Base-by-base conservation (phyloP, 768 basidiomycete genomes). In the Collybiopsis luxurians region DNA sequence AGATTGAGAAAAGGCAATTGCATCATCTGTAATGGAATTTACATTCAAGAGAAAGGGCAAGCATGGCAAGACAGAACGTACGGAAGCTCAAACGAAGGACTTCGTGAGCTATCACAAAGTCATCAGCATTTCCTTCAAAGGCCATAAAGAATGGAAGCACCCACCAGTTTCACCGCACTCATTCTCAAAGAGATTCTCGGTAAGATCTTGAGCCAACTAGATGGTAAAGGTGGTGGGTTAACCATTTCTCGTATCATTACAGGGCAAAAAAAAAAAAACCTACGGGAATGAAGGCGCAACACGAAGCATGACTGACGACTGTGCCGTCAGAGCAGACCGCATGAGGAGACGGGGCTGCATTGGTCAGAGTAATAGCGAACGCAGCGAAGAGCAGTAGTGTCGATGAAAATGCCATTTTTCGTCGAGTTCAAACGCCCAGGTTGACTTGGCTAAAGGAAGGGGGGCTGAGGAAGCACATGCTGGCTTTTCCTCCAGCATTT, bases 111-210 rank as follows among this genome's bases (percentile, higher is more conserved):
- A 70, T 65, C 4, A 0, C 12, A 49, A 49, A 34, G 7, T 21
- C 17, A 42, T n/a, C 12, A 42, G 17, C 23, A 21, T 42, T 17
- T n/a, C n/a, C 40, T 7, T 21, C 23, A n/a, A 44, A 21, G 36
- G 36, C 17, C 36, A 9, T 38, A 38, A 38, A 17, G 36, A 9
- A 38, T 17, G 7, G 36, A 38, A 17, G 36, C 7, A 38, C 36
- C 17, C 17, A 17, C 36, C 36, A 24, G 43, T 45, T 53, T 72
- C 69, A 38, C 71, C 70, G 55, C 72, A 73, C 58, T 71, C 64
- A 40, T 62, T 67, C 30, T 72, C 69, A 64, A 73, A 73, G 26
- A 73, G 66, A 30, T 66, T 62, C 44, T 66, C 31, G 59, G 72
- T 71, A 23, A 73, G 59, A 50, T 68, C 64, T 64, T 70, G 12